Evolutionary conservation across 768 basidiomycete genomes (phyloP), one percentile per base, ranked within the genome.

Genomic region (Lactarius sp.): DNA sequence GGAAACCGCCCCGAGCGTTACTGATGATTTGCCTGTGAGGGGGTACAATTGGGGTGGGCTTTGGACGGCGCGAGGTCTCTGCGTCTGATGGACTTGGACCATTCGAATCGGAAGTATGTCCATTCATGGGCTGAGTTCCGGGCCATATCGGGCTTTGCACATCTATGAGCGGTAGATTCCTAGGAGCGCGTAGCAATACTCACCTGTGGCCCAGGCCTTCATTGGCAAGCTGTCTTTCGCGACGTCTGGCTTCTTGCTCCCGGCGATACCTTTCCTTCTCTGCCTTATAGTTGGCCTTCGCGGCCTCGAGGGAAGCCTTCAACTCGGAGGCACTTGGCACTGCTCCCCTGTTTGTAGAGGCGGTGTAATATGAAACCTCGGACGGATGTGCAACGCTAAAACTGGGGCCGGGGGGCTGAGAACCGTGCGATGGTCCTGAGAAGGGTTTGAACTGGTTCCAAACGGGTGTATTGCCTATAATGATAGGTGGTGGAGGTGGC

Each of bases 191-290:
- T 18, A 59, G 6, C 27, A 39, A 16, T 16, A 52, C 60, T 58
- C 20, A 66, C 64, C 64, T 68, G 31, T 56, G 41, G 20, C 9
- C 39, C 8, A 41, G 46, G 7, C 51, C 36, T 9, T 68, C 56
- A 41, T 37, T 55, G 13, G 16, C 18, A 12, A 41, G 20, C 37
- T 16, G 56, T 49, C 53, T 61, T 58, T 51, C 47, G 39, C 57
- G 64, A 14, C 69, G 70, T 56, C 71, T 80, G 31, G 76, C 75
- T 53, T 84, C 82, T 57, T 83, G 80, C 57, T 85, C 83, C 67
- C 75, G 75, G 34, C 87, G 81, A 68, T 90, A 89, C 27, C 77
- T 77, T 68, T 88, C 87, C 70, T 92, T 92, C 73, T 85, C 82
- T 1, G 77, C 78, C 73, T 83, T 87, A 72, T 92, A 92, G 27